Evolutionary conservation across 164 flowering plant genomes (phyloP).

Genomic region (Stephania cephalantha): DNA sequence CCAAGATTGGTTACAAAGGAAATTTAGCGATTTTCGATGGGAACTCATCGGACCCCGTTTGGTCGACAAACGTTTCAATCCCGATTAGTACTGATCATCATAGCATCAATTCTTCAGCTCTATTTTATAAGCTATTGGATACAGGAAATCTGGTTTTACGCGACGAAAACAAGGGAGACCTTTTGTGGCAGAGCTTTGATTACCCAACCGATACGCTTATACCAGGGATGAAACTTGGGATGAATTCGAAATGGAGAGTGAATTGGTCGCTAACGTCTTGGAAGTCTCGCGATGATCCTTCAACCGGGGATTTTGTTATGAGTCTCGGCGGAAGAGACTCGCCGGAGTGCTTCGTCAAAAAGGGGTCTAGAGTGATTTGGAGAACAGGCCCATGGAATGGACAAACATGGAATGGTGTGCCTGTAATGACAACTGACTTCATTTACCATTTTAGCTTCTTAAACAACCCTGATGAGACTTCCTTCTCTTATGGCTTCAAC

Average conservation of each 20-base stretch:
- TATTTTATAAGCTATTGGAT: conserved; percentile 32
- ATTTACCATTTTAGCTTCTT: conserved; percentile 9
- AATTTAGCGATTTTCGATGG: conserved; percentile 15
- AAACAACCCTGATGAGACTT: conserved; percentile 6
- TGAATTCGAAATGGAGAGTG: conserved; percentile 27
- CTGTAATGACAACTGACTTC: conserved; percentile 6
- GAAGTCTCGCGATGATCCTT: conserved; percentile 15
- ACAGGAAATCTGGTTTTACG: conserved; percentile 42
- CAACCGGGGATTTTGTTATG: conserved; percentile 23
- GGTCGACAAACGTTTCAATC: conserved; percentile 25
- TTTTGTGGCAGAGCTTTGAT: not conserved
- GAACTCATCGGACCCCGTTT: conserved; percentile 8
- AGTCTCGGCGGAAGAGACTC: conserved; percentile 20
- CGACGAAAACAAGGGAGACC: not conserved
- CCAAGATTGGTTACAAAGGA: conserved; percentile 21
- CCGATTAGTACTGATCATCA: too few species aligned
- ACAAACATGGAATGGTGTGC: conserved; percentile 14
- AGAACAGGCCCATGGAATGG: conserved; percentile 27
- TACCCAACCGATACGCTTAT: not conserved
- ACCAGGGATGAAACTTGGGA: conserved; percentile 24
- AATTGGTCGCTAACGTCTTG: conserved; percentile 22
- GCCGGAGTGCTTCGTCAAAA: conserved; percentile 19
- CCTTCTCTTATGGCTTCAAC: not conserved
- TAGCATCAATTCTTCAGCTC: not conserved
- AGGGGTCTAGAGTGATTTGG: conserved; percentile 8